Percentiles rank a stretch among this genome's conserved stretches.
phyloP scores from a whole-genome alignment of 176 grass and related monocot species.

The Alopecurus myosuroides region DNA sequence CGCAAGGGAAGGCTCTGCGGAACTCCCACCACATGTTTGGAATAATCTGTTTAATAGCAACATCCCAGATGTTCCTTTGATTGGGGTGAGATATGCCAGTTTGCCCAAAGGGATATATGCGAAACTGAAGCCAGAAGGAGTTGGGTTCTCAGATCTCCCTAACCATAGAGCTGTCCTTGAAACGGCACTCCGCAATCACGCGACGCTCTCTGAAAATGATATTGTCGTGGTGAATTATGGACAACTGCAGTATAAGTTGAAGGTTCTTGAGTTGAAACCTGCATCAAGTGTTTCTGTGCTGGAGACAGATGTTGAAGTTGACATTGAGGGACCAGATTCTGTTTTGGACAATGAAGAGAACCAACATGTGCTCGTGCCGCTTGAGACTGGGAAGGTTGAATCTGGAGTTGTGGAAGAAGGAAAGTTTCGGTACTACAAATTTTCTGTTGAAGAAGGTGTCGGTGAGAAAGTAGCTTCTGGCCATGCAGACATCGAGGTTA shows the following conservation, averaged over 20 bases:
- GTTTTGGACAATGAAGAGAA: conserved; percentile 41
- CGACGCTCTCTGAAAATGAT: conserved; percentile 83
- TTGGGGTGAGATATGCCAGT: conserved; percentile 69
- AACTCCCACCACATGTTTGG: conserved; percentile 83
- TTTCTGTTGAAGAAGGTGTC: conserved; percentile 52
- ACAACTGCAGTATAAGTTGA: conserved; percentile 59
- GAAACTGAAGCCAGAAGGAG: conserved; percentile 69
- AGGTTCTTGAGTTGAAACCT: conserved; percentile 83
- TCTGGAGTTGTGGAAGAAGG: conserved; percentile 71
- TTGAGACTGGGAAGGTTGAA: conserved; percentile 63
- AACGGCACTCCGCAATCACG: conserved; percentile 81
- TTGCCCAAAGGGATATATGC: conserved; percentile 93
- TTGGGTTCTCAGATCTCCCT: conserved; percentile 86
- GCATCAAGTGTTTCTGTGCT: conserved; percentile 87
- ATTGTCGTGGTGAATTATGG: conserved; percentile 67
- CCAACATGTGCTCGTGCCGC: conserved; percentile 66
- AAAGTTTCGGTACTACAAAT: conserved; percentile 89
- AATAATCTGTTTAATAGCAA: conserved; percentile 51
- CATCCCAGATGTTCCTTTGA: conserved; percentile 57
- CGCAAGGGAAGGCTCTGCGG: conserved; percentile 68
- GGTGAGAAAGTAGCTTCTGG: conserved; percentile 59
- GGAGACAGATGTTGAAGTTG: conserved; percentile 95
- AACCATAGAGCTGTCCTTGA: conserved; percentile 97
- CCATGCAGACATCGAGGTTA: conserved; percentile 57
- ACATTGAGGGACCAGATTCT: conserved; percentile 68